Conservation (phyloP, 371 early-diverging fungal species). For the Basidiobolus heterosporus region DNA sequence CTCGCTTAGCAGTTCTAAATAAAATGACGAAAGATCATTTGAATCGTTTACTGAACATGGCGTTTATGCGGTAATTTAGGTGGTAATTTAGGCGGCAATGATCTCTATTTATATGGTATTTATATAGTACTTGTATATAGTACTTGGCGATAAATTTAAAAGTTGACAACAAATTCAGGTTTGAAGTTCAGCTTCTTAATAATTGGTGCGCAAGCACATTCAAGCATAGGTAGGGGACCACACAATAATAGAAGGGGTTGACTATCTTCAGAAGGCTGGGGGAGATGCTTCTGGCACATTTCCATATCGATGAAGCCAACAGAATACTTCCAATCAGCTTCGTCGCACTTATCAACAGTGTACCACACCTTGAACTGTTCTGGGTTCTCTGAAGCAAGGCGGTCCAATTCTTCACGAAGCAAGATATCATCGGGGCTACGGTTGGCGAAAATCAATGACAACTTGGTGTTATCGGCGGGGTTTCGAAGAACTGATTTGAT, state of each 20-base stretch:
- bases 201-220: slow-evolving; percentile 6
- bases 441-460: slow-evolving; percentile 27
- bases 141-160: no score
- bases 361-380: slow-evolving; percentile 19
- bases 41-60: no score
- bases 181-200: no score
- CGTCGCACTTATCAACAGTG: slow-evolving; percentile 13
- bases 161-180: no score
- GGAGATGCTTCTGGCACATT: slow-evolving; percentile 8
- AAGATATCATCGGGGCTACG: slow-evolving; percentile 24
- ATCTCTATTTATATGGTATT: no score
- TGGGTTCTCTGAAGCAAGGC: slow-evolving; percentile 5
- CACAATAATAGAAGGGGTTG: slow-evolving; percentile 19
- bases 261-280: not conserved
- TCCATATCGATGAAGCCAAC: slow-evolving; percentile 12
- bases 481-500: slow-evolving; percentile 16
- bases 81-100: no score
- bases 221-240: slow-evolving; percentile 24
- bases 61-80: no score
- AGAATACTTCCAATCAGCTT: slow-evolving; percentile 17
- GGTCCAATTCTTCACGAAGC: slow-evolving; percentile 18
- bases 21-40: no score
- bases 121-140: no score
- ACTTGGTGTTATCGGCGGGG: slow-evolving; percentile 11
- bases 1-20: no score